Conservation (phyloP, 306 rosid genomes). For the Prinsepia uniflora region DNA sequence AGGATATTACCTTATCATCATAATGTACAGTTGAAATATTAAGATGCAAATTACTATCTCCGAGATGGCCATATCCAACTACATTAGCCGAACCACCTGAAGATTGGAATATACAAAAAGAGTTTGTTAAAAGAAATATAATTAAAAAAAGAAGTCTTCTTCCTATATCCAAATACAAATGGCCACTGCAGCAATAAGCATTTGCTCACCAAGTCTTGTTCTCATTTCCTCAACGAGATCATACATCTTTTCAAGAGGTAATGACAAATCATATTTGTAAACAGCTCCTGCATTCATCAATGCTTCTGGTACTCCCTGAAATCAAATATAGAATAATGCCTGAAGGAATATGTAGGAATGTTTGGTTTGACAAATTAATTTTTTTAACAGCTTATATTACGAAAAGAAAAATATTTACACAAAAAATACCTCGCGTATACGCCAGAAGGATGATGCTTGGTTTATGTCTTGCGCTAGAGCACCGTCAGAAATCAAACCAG, state of each 20-base stretch:
- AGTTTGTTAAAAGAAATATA: background rate
- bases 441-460: conserved; percentile 94
- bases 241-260: conserved; percentile 77
- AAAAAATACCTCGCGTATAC: conserved; percentile 71
- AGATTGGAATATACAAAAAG: conserved; percentile 2
- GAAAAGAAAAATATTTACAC: too few relatives aligned
- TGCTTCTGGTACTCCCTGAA: conserved; percentile 87
- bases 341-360: background rate
- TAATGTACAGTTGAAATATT: conserved; percentile 70
- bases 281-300: conserved; percentile 78
- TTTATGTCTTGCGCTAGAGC: conserved; percentile 91
- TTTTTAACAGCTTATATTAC: background rate
- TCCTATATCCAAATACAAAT: background rate
- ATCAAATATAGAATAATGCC: background rate
- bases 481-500: conserved; percentile 81
- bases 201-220: conserved; percentile 59
- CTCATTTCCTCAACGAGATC: conserved; percentile 77
- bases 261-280: conserved; percentile 84
- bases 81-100: conserved; percentile 66
- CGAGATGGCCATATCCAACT: conserved; percentile 87
- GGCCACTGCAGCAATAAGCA: conserved; percentile 1
- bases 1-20: conserved; percentile 56
- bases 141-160: background rate
- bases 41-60: conserved; percentile 91
- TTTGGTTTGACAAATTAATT: too few relatives aligned